Evolutionary conservation across 257 asterid genomes (phyloP).

Genomic region (Ballota nigra): DNA sequence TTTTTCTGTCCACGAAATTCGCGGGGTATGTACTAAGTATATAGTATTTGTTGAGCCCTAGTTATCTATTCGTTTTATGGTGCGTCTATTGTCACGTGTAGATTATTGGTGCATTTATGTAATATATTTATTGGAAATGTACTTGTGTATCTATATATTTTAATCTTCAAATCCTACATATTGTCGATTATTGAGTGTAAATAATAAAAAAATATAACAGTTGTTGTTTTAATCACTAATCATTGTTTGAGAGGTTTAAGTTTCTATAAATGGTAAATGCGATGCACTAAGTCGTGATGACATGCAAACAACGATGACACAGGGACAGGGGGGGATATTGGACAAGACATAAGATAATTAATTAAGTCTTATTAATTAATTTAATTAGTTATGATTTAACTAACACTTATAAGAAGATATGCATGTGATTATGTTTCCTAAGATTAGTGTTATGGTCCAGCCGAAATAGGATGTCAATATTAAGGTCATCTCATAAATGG

Average conservation of each 20-base stretch:
- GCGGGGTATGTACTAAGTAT: too few species aligned
- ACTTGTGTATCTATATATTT: too few species aligned
- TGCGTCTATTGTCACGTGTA: too few species aligned
- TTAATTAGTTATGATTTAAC: constrained; percentile 36
- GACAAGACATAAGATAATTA: constrained; percentile 46
- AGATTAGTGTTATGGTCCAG: constrained; percentile 39
- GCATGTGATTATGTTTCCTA: constrained; percentile 73
- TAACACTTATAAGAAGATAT: constrained; percentile 40
- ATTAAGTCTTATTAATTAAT: constrained; percentile 22
- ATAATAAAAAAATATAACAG: too few species aligned
- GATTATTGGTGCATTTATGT: too few species aligned
- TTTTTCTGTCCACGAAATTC: too few species aligned
- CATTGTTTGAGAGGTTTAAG: constrained; percentile 22
- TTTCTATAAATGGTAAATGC: constrained; percentile 34
- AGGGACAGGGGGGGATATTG: neutral
- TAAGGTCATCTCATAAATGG: constrained; percentile 47
- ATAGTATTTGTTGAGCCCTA: too few species aligned
- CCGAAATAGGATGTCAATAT: constrained; percentile 26
- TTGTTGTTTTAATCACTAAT: constrained; percentile 28
- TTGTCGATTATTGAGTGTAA: too few species aligned
- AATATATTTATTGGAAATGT: too few species aligned
- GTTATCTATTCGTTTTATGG: too few species aligned
- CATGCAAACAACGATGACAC: constrained; percentile 19
- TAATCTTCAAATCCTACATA: too few species aligned
- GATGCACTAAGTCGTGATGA: constrained; percentile 17